A percentile compares a stretch with the other conserved stretches of the same genome.
Evolutionary conservation across 345 rosid genomes (phyloP).

Genomic region (Excoecaria agallocha): DNA sequence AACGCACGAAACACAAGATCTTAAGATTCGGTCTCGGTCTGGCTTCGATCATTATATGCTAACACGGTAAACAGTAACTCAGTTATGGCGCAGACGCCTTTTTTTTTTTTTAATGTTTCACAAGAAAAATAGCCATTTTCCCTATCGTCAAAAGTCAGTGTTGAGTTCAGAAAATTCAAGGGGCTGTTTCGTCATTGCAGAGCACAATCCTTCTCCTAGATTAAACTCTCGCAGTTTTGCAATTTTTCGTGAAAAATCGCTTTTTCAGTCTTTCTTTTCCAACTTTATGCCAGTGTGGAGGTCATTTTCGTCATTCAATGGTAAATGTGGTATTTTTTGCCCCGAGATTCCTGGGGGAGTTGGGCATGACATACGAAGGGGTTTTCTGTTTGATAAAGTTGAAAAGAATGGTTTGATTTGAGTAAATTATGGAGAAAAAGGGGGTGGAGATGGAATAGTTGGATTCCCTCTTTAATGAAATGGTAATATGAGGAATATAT

Average conservation of each 20-base stretch:
- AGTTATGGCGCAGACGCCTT: background rate
- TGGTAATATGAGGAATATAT: background rate
- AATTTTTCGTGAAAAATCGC: background rate
- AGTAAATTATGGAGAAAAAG: conserved; percentile 9
- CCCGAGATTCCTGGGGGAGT: conserved; percentile 3
- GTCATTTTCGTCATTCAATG: conserved; percentile 10
- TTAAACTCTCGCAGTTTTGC: background rate
- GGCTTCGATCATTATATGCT: background rate
- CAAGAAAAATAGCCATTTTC: conserved; percentile 11
- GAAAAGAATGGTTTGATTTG: background rate
- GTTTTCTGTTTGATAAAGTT: conserved; percentile 7
- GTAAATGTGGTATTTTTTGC: background rate
- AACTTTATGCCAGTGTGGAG: background rate
- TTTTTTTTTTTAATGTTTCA: background rate
- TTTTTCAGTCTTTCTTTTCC: background rate
- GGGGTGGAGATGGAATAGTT: background rate
- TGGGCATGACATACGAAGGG: background rate
- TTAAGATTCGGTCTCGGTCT: conserved; percentile 24
- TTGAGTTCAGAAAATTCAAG: background rate
- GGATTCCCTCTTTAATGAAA: conserved; percentile 14
- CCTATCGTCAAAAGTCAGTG: background rate
- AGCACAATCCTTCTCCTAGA: background rate
- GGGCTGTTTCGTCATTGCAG: conserved; percentile 19
- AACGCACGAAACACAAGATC: conserved; percentile 27
- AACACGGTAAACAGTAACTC: conserved; percentile 19